Base-by-base conservation (phyloP, 2,329 filamentous ascomycete genomes). In the Kalaharituber pfeilii region DNA sequence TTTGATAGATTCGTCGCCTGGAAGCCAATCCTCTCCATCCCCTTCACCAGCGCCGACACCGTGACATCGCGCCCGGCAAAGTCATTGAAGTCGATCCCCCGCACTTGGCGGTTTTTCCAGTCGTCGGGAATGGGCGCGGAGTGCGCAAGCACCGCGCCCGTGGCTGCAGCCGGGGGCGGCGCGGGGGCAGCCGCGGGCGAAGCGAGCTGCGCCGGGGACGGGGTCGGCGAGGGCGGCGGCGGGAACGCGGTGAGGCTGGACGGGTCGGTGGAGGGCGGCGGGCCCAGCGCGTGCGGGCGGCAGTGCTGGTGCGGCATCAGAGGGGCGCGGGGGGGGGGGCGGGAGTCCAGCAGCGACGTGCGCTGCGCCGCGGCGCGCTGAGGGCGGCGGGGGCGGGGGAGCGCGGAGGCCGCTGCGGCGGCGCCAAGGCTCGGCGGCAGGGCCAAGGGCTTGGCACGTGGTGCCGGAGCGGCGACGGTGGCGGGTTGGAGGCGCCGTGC, bases 71-170 rank as follows among this genome's bases (percentile, higher is more conserved):
- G 76, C 33, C 79, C 75, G 56, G 79, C 80, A 69, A 87, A 78
- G 52, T 82, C 75, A 71, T 95, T 83, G 71, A 96, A 98, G 67
- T 98, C 89, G 58, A 96, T 77, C 64, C 94, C 91, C 66, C 84
- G 78, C 30, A 98, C 89, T 66, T 85, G 78, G 24, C 59, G 56
- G 8, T 58, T 52, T 61, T 81, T 79, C n/a, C 85, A 78, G 49
- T 76, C 82, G 53, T 80, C 75, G 15, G 89, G 85, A 67, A 94
- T 80, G 53, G 85, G 83, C 55, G 84, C 81, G 1, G 89, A 95
- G 50, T 82, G 75, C 62, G 89, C 83, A 51, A 96, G 75, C 49
- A 96, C 89, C 27, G 89, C 89, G 67, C 84, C 79, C 49, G 81
- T 54, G 59, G 71, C 72, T 60, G 65, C 67, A 6, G 67, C 60